A percentile compares a stretch with the other conserved stretches of the same genome.
Evolutionary conservation across 2,329 filamentous ascomycete genomes (phyloP).

Genomic region (Boeremia exigua): DNA sequence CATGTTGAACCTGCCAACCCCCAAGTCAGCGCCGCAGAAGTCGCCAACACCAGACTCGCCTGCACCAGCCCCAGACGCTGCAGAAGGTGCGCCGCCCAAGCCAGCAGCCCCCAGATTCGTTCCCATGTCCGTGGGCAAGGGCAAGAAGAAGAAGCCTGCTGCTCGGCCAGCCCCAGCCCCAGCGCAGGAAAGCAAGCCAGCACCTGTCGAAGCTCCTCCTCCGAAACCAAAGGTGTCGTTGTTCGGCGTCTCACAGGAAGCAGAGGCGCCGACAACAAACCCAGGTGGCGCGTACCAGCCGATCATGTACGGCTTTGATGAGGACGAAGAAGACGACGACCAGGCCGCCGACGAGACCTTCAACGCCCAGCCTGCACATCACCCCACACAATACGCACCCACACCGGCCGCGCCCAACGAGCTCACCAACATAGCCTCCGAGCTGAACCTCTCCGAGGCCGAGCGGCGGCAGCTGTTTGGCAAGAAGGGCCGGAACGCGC

Average conservation of each 20-base stretch:
- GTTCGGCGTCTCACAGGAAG: slow-evolving; percentile 66
- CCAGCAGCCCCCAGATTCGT: slow-evolving; percentile 83
- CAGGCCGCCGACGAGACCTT: slow-evolving; percentile 15
- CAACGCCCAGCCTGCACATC: slow-evolving; percentile 8
- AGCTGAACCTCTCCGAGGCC: slow-evolving; percentile 78
- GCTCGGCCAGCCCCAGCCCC: slow-evolving; percentile 14
- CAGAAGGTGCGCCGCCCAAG: slow-evolving; percentile 63
- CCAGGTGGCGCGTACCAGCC: slow-evolving; percentile 47
- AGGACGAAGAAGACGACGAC: slow-evolving; percentile 26
- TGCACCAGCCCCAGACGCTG: slow-evolving; percentile 52
- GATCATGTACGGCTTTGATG: slow-evolving; percentile 39
- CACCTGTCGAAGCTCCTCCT: slow-evolving; percentile 29
- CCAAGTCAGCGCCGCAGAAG: slow-evolving; percentile 39
- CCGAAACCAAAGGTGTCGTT: slow-evolving; percentile 69
- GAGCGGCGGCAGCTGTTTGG: slow-evolving; percentile 87
- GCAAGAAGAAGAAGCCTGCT: slow-evolving; percentile 57
- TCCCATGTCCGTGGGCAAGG: slow-evolving; percentile 82
- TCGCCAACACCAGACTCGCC: slow-evolving; percentile 26
- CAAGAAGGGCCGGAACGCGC: slow-evolving; percentile 60
- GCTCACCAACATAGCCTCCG: slow-evolving; percentile 73
- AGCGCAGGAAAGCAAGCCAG: slow-evolving; percentile 2
- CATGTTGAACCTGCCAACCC: slow-evolving; percentile 43
- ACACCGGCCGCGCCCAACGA: slow-evolving; percentile 54
- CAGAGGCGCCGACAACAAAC: slow-evolving; percentile 35
- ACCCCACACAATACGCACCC: slow-evolving; percentile 15